Evolutionary conservation across 495 filamentous ascomycete species (phyloP), one percentile per base, ranked within the genome.

Genomic region (Aspergillus haitiensis): DNA sequence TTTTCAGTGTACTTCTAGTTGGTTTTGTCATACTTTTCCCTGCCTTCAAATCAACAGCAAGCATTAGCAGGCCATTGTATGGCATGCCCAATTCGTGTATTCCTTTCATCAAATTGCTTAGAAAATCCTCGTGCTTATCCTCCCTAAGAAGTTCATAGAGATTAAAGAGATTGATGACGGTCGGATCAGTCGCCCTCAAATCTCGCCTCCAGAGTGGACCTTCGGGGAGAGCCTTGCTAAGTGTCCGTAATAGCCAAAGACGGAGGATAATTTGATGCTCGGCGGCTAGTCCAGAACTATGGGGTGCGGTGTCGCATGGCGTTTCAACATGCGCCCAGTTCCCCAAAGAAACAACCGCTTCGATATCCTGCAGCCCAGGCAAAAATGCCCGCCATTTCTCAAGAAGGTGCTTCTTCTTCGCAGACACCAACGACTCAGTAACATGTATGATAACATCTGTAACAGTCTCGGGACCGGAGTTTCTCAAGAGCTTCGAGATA

Each of bases 41-140:
- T 48, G 58, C 44, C 55, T 66, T 69, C 34, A 73, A 53, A 44
- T 72, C 66, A 45, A 67, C 63, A 31, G 71, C 70, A 33, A 72
- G 55, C 48, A 67, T 51, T 6, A 74, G 52, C 33, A 77, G 53
- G 32, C 68, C 68, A 50, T 67, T 76, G 35, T 60, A 64, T 16
- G 77, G 77, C 13, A 78, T 35, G 8, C 69, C 56, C 7, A 78
- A 53, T 15, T 65, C 65, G 31, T 71, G 72, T 9, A 78, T 67
- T 7, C 62, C 70, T 6, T 62, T 52, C 56, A 71, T 64, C 11
- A 80, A 52, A 39, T 64, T 66, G 16, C 60, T 56, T 40, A 78
- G 54, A n/a, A 77, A 69, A 12, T 64, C 64, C 7, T 62, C 60
- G n/a, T 62, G 56, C 0, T 55, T 31, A 4, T 63, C 42, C 0